A percentile compares a stretch with the other conserved stretches of the same genome.
Evolutionary conservation across 2,329 filamentous ascomycete species (phyloP).

Genomic region (Colletotrichum kahawae): DNA sequence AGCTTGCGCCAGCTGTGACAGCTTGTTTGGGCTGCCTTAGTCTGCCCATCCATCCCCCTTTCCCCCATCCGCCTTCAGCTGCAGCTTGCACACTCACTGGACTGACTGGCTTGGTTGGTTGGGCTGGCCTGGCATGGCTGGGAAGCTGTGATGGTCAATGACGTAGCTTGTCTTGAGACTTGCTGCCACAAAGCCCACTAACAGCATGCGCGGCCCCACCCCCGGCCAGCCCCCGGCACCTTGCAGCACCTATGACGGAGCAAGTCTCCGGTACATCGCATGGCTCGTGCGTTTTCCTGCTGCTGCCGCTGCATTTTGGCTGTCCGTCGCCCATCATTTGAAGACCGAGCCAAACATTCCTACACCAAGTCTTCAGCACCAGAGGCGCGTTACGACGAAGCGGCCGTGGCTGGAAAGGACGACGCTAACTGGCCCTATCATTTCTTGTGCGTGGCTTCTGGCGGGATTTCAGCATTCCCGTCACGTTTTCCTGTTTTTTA

Average conservation of each 20-base stretch:
- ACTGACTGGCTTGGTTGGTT: not conserved
- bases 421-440: not conserved
- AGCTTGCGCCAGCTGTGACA: not conserved
- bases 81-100: constrained; percentile 4
- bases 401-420: not conserved
- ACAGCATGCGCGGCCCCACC: constrained; percentile 6
- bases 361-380: not conserved
- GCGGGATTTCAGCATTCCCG: not conserved
- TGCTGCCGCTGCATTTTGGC: not conserved
- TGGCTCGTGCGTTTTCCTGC: not conserved
- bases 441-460: not conserved
- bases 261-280: constrained; percentile 6
- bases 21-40: not conserved
- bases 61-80: constrained; percentile 1
- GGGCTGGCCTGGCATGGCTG: not conserved
- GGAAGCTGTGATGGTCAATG: constrained; percentile 21
- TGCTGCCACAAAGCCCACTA: constrained; percentile 10
- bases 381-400: not conserved
- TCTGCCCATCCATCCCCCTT: not conserved
- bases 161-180: constrained; percentile 20
- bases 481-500: constrained; percentile 10
- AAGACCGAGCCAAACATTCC: not conserved
- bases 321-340: not conserved
- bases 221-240: constrained; percentile 2
- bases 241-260: constrained; percentile 13